Base-by-base conservation (phyloP, 805 yeast species). In the Myxozyma geophila region DNA sequence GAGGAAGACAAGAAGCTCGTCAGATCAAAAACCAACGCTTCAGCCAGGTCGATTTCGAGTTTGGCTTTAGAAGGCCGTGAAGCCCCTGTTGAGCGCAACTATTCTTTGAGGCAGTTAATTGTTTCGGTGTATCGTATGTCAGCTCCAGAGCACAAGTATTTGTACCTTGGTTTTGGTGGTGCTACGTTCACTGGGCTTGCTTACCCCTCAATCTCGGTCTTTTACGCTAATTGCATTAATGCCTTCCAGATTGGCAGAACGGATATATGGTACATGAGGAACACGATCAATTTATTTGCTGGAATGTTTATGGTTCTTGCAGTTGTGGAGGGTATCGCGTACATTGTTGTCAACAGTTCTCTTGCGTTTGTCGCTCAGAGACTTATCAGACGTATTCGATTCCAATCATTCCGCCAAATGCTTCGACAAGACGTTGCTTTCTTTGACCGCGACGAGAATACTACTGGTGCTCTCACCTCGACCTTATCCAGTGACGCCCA, bases 211-310 rank as follows among this genome's bases (percentile, higher is more conserved):
- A 69, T 74, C 67, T 72, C 78, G 21, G 74, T 77, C 57, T 69
- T 79, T 44, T 75, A 75, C 40, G 80, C 79, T n/a, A 73, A 75
- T 41, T 70, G 73, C 23, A 71, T 79, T 54, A 57, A 67, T 13
- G 72, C 78, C 2, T 70, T 79, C 60, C 68, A 74, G 13, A 44
- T 37, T 33, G 72, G 73, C 40, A 37, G 58, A 19, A 51, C 59
- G 9, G 67, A 62, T n/a, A 57, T 72, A 15, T 72, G 73, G 76
- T 72, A 77, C 70, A 71, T 53, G 81, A 73, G 80, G 17, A 71
- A 69, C 37, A 64, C 71, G 8, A 70, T 79, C 59, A 76, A 78
- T 64, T 47, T 63, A 15, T 68, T 52, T 49, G 56, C 71, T 28
- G 71, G 71, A 2, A 47, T 69, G 47, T 68, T 68, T 41, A 68